Conservation (phyloP, 306 rosid species). For the Lotus japonicus region DNA sequence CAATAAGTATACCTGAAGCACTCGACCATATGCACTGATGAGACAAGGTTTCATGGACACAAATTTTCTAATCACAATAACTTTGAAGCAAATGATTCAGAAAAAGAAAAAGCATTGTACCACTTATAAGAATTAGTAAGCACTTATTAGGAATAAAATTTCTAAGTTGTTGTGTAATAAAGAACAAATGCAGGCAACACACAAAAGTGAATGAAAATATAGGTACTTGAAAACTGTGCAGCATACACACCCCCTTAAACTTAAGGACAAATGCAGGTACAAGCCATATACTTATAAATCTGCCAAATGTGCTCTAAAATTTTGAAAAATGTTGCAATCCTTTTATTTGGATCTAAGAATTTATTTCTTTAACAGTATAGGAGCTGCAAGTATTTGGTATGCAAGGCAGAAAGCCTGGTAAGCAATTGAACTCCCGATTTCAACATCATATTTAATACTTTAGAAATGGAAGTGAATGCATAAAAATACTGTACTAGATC, state of each 20-base stretch:
- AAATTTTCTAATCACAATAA: not conserved
- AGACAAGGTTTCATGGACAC: not conserved
- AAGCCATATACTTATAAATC: not conserved
- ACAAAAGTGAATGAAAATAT: not conserved
- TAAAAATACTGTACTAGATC: not conserved
- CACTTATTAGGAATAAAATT: not conserved
- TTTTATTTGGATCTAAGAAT: not conserved
- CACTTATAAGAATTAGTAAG: not conserved
- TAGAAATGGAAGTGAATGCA: not conserved
- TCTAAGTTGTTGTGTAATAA: not conserved
- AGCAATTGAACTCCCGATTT: not conserved
- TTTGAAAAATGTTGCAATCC: not conserved
- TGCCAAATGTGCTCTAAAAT: not conserved
- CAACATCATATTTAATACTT: not conserved
- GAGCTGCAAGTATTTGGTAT: not conserved
- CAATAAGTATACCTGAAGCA: slow-evolving; percentile 3
- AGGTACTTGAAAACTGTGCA: not conserved
- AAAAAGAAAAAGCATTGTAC: not conserved
- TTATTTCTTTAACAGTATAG: not conserved
- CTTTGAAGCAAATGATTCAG: not conserved
- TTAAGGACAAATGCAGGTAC: not conserved
- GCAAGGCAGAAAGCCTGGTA: not conserved
- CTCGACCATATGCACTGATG: not conserved
- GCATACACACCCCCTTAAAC: not conserved
- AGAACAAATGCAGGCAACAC: not conserved